These are phyloP conservation scores for Termitomyces bulborhizus DNA, from an alignment of 768 basidiomycete species.

Conservation along the genomic window DNA sequence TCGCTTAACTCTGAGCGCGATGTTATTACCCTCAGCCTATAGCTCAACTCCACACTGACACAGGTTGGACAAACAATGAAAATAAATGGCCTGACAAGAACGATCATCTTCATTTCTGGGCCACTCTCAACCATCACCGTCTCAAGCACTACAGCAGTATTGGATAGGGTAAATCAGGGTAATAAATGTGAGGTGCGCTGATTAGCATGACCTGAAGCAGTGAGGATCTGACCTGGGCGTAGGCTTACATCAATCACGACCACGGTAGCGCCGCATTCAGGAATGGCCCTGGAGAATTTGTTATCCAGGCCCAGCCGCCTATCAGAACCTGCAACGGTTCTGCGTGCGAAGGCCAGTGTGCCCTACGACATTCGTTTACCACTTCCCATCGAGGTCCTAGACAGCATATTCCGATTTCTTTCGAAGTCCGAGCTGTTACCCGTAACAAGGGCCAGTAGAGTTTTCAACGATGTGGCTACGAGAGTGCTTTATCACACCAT, in stretches of 20 bases:
- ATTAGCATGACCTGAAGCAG: not conserved
- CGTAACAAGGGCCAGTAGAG: conserved; percentile 18
- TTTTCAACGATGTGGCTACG: conserved; percentile 21
- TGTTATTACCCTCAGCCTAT: not conserved
- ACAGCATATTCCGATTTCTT: conserved; percentile 20
- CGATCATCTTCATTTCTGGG: not conserved
- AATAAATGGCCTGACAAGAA: conserved; percentile 1
- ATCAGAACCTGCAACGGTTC: not conserved
- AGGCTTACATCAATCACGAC: conserved; percentile 4
- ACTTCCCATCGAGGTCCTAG: conserved; percentile 29
- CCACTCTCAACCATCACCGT: not conserved
- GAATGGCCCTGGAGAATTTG: not conserved
- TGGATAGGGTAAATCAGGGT: not conserved
- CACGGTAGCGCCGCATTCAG: not conserved
- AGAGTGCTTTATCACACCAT: conserved; percentile 29
- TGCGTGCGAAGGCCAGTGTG: not conserved
- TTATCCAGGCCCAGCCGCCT: not conserved
- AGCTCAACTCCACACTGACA: not conserved
- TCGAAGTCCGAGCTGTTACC: conserved; percentile 15
- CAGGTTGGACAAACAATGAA: not conserved
- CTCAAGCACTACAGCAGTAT: not conserved
- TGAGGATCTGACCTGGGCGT: not conserved
- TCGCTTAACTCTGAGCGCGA: too few relatives aligned
- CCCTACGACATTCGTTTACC: conserved; percentile 5
- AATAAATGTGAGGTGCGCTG: conserved; percentile 6